Conservation (phyloP, 192 early-diverging fungal genomes). For the Coemansia sp. region DNA sequence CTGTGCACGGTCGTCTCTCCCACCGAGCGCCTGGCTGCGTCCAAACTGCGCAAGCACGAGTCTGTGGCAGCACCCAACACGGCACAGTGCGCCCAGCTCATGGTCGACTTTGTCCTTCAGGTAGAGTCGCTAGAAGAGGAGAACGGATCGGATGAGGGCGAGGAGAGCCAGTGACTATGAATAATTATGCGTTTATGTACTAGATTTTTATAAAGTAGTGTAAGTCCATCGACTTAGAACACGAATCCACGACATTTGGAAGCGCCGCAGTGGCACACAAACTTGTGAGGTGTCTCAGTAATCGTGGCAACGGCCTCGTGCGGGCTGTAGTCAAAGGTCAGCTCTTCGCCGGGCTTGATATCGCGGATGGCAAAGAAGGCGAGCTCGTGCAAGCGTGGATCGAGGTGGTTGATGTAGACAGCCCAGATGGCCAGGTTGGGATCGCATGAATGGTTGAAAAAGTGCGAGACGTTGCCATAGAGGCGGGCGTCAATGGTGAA, state of each 20-base stretch:
- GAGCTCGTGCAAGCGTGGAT: slow-evolving; percentile 72
- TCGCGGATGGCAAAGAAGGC: slow-evolving; percentile 87
- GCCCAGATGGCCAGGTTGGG: slow-evolving; percentile 72
- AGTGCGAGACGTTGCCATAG: slow-evolving; percentile 90
- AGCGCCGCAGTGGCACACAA: slow-evolving; percentile 29
- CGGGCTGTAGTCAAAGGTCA: slow-evolving; percentile 98
- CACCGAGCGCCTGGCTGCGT: slow-evolving; percentile 30
- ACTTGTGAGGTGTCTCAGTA: slow-evolving; percentile 5
- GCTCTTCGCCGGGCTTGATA: slow-evolving; percentile 72
- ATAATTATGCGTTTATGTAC: background rate
- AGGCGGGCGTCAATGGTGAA: slow-evolving; percentile 89
- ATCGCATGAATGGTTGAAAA: slow-evolving; percentile 97
- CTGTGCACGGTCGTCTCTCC: slow-evolving; percentile 27
- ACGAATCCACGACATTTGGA: slow-evolving; percentile 20
- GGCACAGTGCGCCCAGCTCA: slow-evolving; percentile 38
- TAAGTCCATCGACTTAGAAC: slow-evolving; percentile 4
- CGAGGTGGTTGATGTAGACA: slow-evolving; percentile 74
- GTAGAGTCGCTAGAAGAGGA: slow-evolving; percentile 49
- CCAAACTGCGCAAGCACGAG: slow-evolving; percentile 49
- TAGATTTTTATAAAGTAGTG: background rate
- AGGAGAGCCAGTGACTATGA: background rate
- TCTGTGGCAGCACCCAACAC: slow-evolving; percentile 24
- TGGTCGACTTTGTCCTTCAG: slow-evolving; percentile 49
- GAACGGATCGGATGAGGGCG: slow-evolving; percentile 16
- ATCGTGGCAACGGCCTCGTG: background rate